A percentile compares a stretch with the other conserved stretches of the same genome.
Evolutionary conservation across 1,139 yeast species (phyloP).

Genomic region (Diutina mesorugosa): DNA sequence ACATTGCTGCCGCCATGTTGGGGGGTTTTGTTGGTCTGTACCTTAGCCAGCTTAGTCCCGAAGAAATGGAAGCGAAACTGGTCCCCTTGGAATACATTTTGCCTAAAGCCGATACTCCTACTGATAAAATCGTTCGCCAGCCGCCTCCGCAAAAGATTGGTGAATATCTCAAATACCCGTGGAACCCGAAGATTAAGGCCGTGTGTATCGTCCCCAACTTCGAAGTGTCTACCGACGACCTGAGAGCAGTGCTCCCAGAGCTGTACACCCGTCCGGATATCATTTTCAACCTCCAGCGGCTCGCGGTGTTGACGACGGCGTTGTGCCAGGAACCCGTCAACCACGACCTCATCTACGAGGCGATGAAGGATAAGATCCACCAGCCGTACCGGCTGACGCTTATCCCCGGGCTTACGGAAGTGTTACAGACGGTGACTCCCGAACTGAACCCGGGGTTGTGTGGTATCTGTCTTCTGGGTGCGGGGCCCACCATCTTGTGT

Average conservation of each 20-base stretch:
- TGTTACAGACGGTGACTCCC: conserved; percentile 74
- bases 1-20: conserved; percentile 97
- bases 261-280: conserved; percentile 73
- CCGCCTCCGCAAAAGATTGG: conserved; percentile 63
- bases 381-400: conserved; percentile 88
- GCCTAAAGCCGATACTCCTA: conserved; percentile 67
- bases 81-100: conserved; percentile 77
- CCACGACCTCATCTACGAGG: conserved; percentile 71
- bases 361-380: conserved; percentile 94
- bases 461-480: conserved; percentile 93
- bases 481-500: conserved; percentile 94
- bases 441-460: conserved; percentile 69
- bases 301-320: conserved; percentile 49
- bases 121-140: conserved; percentile 20
- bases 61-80: conserved; percentile 61
- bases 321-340: conserved; percentile 75
- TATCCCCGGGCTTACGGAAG: conserved; percentile 83
- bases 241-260: conserved; percentile 79
- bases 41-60: conserved; percentile 62
- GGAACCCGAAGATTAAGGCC: conserved; percentile 76
- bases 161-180: conserved; percentile 74
- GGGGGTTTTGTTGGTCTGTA: conserved; percentile 97
- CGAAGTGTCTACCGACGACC: conserved; percentile 84
- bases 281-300: conserved; percentile 63
- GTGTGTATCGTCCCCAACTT: conserved; percentile 86